Conservation (phyloP, 2,329 filamentous ascomycete species). For the Didymellaceae sp. region DNA sequence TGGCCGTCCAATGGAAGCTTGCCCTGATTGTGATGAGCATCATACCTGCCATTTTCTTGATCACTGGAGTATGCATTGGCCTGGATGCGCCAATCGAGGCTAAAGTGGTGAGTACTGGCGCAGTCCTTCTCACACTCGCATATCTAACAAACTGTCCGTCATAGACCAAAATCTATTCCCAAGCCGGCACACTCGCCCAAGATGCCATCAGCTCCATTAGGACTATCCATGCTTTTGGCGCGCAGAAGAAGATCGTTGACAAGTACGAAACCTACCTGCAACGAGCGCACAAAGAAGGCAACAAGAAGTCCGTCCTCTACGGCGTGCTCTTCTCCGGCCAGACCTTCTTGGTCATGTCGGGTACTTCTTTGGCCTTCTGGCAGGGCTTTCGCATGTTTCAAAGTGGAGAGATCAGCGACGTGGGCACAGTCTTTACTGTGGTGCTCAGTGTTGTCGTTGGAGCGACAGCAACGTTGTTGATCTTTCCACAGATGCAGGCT, state of each 20-base stretch:
- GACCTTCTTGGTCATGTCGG: constrained; percentile 11
- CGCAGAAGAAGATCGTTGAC: constrained; percentile 81
- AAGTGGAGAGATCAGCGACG: constrained; percentile 55
- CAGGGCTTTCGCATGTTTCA: constrained; percentile 60
- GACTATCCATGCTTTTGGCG: constrained; percentile 86
- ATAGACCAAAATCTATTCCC: constrained; percentile 13
- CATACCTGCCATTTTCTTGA: constrained; percentile 47
- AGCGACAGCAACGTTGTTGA: constrained; percentile 36
- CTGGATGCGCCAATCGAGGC: constrained; percentile 25
- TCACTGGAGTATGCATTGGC: constrained; percentile 19
- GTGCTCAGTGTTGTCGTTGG: constrained; percentile 50
- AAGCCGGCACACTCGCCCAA: constrained; percentile 10
- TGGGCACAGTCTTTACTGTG: constrained; percentile 60
- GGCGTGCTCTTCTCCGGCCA: constrained; percentile 12
- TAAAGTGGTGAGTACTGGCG: constrained; percentile 5
- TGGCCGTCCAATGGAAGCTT: constrained; percentile 89
- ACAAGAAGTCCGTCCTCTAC: constrained; percentile 15
- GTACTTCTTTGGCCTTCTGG: constrained; percentile 45
- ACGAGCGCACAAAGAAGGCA: constrained; percentile 62
- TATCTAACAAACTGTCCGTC: neutral
- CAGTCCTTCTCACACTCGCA: accelerated
- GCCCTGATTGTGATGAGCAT: constrained; percentile 72
- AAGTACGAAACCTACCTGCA: constrained; percentile 78
- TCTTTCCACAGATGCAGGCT: constrained; percentile 88
- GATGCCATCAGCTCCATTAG: constrained; percentile 60